phyloP scores from a whole-genome alignment of 164 flowering plant genomes.

The Liquidambar formosana region DNA sequence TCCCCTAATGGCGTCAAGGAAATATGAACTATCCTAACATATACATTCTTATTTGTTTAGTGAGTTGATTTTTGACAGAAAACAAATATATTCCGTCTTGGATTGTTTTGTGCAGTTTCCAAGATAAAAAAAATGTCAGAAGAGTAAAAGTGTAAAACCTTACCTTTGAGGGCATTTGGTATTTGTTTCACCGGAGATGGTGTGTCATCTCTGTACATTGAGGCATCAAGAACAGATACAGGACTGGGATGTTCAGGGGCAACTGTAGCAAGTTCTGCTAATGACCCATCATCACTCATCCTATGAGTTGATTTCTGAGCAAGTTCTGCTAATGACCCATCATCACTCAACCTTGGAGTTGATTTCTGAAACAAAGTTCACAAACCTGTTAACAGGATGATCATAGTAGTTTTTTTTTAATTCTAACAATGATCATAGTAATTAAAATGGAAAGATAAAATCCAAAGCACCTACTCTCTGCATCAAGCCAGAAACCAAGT shows the following conservation, averaged over 20 bases:
- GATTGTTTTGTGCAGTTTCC: too few relatives aligned
- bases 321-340: too few relatives aligned
- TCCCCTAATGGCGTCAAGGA: not conserved
- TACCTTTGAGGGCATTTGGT: constrained; percentile 28
- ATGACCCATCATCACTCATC: too few relatives aligned
- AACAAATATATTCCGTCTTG: not conserved
- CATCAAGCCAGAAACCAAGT: constrained; percentile 18
- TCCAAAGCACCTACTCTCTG: constrained; percentile 22
- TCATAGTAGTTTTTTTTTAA: not conserved
- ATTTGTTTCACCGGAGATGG: constrained; percentile 38
- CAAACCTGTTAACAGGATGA: constrained; percentile 1
- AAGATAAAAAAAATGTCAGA: too few relatives aligned
- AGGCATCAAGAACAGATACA: constrained; percentile 49
- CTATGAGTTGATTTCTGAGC: too few relatives aligned
- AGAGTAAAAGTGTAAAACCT: not conserved
- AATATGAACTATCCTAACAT: not conserved
- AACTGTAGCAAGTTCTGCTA: constrained; percentile 31
- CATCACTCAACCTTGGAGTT: constrained; percentile 20
- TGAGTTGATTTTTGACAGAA: not conserved
- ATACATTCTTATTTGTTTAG: not conserved
- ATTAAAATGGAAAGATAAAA: not conserved
- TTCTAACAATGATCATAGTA: too few relatives aligned
- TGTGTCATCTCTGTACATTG: constrained; percentile 32
- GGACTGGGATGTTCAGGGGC: constrained; percentile 57
- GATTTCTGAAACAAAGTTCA: constrained; percentile 29